Evolutionary conservation across 441 rosid species (phyloP).

Genomic region (Breynia disticha): DNA sequence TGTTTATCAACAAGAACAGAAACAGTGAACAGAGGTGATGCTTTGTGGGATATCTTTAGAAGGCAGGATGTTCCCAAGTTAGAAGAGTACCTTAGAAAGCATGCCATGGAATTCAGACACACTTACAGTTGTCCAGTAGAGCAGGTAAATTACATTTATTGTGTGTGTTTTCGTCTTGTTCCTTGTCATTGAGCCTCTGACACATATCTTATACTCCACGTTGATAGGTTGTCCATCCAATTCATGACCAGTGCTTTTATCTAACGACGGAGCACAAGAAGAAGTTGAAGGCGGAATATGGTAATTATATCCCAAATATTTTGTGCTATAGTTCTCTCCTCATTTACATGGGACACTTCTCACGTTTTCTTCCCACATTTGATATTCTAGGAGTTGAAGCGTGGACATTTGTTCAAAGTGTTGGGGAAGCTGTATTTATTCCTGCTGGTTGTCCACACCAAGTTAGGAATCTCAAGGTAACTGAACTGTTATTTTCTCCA

Average conservation of each 20-base stretch:
- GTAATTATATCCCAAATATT: conserved; percentile 26
- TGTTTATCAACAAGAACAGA: not conserved
- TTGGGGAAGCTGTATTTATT: conserved; percentile 83
- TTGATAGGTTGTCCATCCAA: conserved; percentile 48
- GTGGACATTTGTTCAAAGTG: conserved; percentile 88
- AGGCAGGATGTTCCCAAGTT: conserved; percentile 79
- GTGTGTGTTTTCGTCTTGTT: not conserved
- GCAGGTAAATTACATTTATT: conserved; percentile 28
- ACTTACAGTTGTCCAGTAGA: conserved; percentile 55
- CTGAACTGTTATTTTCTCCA: not conserved
- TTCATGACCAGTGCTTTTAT: conserved; percentile 69
- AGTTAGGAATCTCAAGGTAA: conserved; percentile 88
- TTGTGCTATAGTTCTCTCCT: not conserved
- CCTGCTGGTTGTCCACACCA: conserved; percentile 98
- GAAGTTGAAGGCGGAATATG: conserved; percentile 75
- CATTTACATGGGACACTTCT: not conserved
- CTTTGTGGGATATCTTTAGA: conserved; percentile 92
- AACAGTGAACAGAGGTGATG: conserved; percentile 39
- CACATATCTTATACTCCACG: not conserved
- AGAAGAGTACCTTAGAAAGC: conserved; percentile 60
- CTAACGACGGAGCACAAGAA: conserved; percentile 49
- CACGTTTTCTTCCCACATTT: too few relatives aligned
- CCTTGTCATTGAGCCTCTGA: conserved; percentile 4
- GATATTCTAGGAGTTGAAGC: conserved; percentile 62
- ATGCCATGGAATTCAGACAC: conserved; percentile 71